phyloP scores from a whole-genome alignment of 1,284 basidiomycete species.

The Neonothopanus nambi region DNA sequence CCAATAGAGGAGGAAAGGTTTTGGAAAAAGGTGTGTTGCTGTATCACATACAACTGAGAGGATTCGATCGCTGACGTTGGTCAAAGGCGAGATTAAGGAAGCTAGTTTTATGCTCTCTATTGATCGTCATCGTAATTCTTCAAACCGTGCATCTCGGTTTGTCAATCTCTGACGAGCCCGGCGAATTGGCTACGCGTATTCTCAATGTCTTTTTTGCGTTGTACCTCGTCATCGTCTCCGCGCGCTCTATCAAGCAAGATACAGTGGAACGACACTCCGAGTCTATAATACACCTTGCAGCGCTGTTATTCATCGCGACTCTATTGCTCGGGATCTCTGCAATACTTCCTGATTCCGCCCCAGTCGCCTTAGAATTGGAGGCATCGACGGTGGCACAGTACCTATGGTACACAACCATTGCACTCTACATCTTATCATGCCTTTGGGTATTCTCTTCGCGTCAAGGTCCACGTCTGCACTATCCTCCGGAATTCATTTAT shows the following conservation, averaged over 20 bases:
- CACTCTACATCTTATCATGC: constrained; percentile 50
- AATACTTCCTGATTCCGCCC: constrained; percentile 51
- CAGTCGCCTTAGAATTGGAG: constrained; percentile 23
- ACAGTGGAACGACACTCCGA: constrained; percentile 54
- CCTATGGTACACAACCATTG: constrained; percentile 51
- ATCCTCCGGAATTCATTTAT: constrained; percentile 71
- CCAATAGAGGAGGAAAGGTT: constrained; percentile 73
- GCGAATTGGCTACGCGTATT: constrained; percentile 39
- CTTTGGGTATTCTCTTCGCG: constrained; percentile 60
- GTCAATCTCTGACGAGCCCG: constrained; percentile 35
- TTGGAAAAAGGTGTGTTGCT: constrained; percentile 62
- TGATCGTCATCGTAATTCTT: constrained; percentile 47
- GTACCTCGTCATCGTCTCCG: constrained; percentile 58
- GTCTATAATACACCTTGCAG: constrained; percentile 66
- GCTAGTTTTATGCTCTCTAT: constrained; percentile 43
- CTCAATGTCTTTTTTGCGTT: constrained; percentile 61
- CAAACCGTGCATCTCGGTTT: constrained; percentile 57
- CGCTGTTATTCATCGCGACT: constrained; percentile 56
- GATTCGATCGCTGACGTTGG: neutral
- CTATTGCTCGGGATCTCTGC: constrained; percentile 47
- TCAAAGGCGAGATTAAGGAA: constrained; percentile 57
- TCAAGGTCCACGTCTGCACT: constrained; percentile 73
- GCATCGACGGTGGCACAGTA: constrained; percentile 23
- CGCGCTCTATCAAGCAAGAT: constrained; percentile 53
- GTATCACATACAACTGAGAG: constrained; percentile 9